Percentiles rank a stretch among this genome's conserved stretches.
Evolutionary conservation across 2,329 filamentous ascomycete species (phyloP).

Genomic region (Fusarium duplospermum): DNA sequence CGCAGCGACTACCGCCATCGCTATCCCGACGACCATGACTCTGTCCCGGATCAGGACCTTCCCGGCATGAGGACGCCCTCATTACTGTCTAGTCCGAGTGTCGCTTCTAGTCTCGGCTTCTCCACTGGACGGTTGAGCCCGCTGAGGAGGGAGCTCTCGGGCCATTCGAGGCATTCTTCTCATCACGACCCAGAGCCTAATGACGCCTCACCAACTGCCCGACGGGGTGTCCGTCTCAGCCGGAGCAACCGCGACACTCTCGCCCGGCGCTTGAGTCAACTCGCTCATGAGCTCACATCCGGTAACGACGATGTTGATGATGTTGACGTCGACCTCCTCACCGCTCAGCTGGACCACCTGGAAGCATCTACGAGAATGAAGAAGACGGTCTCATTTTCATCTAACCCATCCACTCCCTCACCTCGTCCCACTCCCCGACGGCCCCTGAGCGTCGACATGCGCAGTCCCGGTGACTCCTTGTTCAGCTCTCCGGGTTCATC

Average conservation of each 20-base stretch:
- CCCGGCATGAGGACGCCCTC: constrained; percentile 44
- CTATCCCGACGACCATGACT: constrained; percentile 43
- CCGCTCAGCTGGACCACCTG: constrained; percentile 53
- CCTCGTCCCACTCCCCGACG: constrained; percentile 31
- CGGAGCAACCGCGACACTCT: constrained; percentile 53
- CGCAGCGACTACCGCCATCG: constrained; percentile 39
- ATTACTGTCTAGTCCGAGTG: constrained; percentile 49
- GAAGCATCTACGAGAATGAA: constrained; percentile 39
- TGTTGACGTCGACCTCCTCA: constrained; percentile 49
- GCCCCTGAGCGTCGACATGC: constrained; percentile 42
- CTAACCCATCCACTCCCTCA: constrained; percentile 32
- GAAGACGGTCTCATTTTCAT: constrained; percentile 37
- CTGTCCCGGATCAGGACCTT: constrained; percentile 33
- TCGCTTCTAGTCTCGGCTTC: constrained; percentile 48
- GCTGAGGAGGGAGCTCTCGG: constrained; percentile 45
- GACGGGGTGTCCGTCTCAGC: constrained; percentile 20
- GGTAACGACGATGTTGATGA: constrained; percentile 52
- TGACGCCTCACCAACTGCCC: constrained; percentile 40
- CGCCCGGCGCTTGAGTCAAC: constrained; percentile 54
- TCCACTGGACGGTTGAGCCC: constrained; percentile 48
- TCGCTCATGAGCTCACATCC: constrained; percentile 53
- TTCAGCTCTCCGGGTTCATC: constrained; percentile 52
- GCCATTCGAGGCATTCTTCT: constrained; percentile 38
- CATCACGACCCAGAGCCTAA: constrained; percentile 33
- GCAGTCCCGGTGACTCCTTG: constrained; percentile 46